A percentile compares a stretch with the other conserved stretches of the same genome.
phyloP scores from a whole-genome alignment of 1,284 basidiomycete genomes.

The Leccinum subrobustum region DNA sequence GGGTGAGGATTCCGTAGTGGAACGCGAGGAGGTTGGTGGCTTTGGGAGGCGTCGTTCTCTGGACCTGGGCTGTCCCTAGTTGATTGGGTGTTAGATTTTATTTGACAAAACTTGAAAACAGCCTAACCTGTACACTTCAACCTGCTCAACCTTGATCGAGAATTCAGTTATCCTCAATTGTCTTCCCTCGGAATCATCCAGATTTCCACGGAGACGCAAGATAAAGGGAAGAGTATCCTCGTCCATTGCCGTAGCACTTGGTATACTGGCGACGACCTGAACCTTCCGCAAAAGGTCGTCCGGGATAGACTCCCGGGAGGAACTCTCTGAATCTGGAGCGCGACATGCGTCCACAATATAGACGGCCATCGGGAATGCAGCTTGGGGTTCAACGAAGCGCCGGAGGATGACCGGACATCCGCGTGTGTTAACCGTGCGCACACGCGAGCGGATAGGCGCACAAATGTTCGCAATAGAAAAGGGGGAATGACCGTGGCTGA shows the following conservation, averaged over 20 bases:
- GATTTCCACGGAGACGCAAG: slow-evolving; percentile 57
- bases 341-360: slow-evolving; percentile 29
- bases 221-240: slow-evolving; percentile 49
- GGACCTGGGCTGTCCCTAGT: slow-evolving; percentile 41
- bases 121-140: slow-evolving; percentile 62
- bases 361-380: slow-evolving; percentile 26
- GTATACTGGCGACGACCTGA: slow-evolving; percentile 59
- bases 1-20: slow-evolving; percentile 56
- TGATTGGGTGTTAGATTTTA: slow-evolving; percentile 7
- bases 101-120: slow-evolving; percentile 1
- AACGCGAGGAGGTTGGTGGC: slow-evolving; percentile 59
- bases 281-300: slow-evolving; percentile 55
- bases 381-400: slow-evolving; percentile 45
- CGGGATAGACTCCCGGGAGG: slow-evolving; percentile 40
- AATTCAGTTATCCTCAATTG: slow-evolving; percentile 56
- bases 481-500: slow-evolving; percentile 39
- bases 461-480: slow-evolving; percentile 51
- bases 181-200: slow-evolving; percentile 46
- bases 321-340: slow-evolving; percentile 7
- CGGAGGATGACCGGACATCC: slow-evolving; percentile 41
- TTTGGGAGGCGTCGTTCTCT: slow-evolving; percentile 42
- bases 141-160: slow-evolving; percentile 54
- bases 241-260: slow-evolving; percentile 49
- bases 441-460: slow-evolving; percentile 44
- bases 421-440: slow-evolving; percentile 36